Evolutionary conservation across 495 filamentous ascomycete genomes (phyloP), one percentile per base, ranked within the genome.

Genomic region (Penicillium roqueforti): DNA sequence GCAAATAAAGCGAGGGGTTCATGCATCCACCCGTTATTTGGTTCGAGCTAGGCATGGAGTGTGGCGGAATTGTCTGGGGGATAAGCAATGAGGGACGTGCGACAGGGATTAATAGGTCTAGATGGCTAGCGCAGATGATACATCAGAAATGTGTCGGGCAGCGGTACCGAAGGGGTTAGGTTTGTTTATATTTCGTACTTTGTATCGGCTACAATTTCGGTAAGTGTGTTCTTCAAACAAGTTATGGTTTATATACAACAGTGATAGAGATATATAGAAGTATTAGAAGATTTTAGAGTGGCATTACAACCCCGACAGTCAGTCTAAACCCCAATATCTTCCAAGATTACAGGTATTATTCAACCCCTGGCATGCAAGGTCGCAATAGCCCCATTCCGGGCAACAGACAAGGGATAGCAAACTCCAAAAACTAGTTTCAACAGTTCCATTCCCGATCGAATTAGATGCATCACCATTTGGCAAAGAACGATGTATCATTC

Each of bases 401-500:
- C 19, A 45, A 25, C 22, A 46, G 43, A 47, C 61, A 61, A 65
- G 61, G 61, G 61, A 61, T 59, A 40, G 13, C 26, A 36, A 19
- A 20, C 11, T 16, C 8, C 37, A 23, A 44, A 37, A 48, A 51
- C 25, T 28, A 29, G 28, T 47, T 23, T 28, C 39, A 18, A 32
- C 25, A 37, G 47, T 51, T 22, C 48, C 41, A 51, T 55, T 41
- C 53, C 47, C 52, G 50, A 44, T 51, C 5, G n/a, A 23, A 50
- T 13, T 37, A 36, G 50, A 16, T n/a, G 47, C 20, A 37, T 16
- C 20, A 9, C 13, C 14, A 19, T 37, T 26, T 11, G 43, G 56
- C 50, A 53, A 57, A 59, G 51, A 59, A 48, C 32, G 58, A 61
- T 56, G 61, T 64, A 56, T 61, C 60, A 63, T 49, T 44, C 47